Base-by-base conservation (phyloP, 2,329 filamentous ascomycete genomes). In the Cladosporium sphaerospermum region DNA sequence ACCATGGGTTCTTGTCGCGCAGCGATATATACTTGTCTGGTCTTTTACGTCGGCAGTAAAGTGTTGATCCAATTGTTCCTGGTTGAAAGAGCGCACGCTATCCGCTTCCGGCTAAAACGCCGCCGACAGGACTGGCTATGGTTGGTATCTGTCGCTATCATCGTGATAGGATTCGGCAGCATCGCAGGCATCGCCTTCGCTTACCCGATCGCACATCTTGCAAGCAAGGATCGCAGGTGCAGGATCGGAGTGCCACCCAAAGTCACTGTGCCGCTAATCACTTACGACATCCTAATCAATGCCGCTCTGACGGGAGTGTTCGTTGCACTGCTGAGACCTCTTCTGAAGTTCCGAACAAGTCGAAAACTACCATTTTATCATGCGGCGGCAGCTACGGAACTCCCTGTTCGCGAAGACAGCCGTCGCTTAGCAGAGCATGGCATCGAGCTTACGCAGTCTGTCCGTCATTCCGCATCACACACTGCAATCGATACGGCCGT, bases 201-300 rank as follows among this genome's bases (percentile, higher is more conserved):
- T 18, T 61, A 23, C 59, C 71, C 70, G 0, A 56, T 71, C 7
- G 61, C 65, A 1, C 57, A 64, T 3, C 45, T 74, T 2, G 65
- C 63, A 1, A 13, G 42, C 1, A 46, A 47, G 2, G 67, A 72
- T 43, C 63, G 65, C 3, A 63, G 59, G 44, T 74, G 72, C 54
- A 63, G 67, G 0, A 72, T 74, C 11, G 72, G 72, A 2, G 54
- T 74, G 3, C 70, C 69, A 4, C 57, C 61, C 13, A 65, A 63
- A 23, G 65, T 69, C 8, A 66, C 67, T 0, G 61, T 72, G 13
- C 64, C 71, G 0, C 56, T 75, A 8, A 58, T 74, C 6, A 54
- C 60, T 7, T 73, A 67, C 56, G 71, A 74, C 50, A 59, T 71
- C 11, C 9, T 63, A 28, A 66, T 73, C 59, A 73, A 73, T 43